Conservation (phyloP, 495 filamentous ascomycete species). For the Aspergillus conjunctus region DNA sequence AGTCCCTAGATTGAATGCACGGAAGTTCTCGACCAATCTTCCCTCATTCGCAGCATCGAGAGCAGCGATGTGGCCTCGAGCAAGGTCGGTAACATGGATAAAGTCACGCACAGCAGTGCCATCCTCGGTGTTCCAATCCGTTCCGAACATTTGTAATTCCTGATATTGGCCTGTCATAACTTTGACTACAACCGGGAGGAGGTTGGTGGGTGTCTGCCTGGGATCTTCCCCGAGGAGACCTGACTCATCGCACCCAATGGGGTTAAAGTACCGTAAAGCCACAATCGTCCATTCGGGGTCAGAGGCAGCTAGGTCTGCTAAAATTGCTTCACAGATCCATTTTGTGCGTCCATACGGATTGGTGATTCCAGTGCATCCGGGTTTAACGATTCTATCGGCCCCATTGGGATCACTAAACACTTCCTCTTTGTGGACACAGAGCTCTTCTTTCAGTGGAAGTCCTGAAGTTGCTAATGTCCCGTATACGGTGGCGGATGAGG, state of each 20-base stretch:
- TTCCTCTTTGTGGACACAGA: slow-evolving; percentile 58
- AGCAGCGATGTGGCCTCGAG: slow-evolving; percentile 64
- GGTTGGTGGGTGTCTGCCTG: slow-evolving; percentile 61
- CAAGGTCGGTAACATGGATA: slow-evolving; percentile 67
- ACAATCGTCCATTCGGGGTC: slow-evolving; percentile 64
- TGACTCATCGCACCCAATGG: slow-evolving; percentile 64
- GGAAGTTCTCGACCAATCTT: slow-evolving; percentile 46
- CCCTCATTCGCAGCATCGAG: slow-evolving; percentile 44
- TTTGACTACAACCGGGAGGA: slow-evolving; percentile 62
- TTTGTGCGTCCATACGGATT: slow-evolving; percentile 69
- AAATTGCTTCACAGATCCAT: slow-evolving; percentile 66
- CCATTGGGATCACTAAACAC: slow-evolving; percentile 35
- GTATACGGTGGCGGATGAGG: slow-evolving; percentile 67
- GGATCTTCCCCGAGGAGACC: slow-evolving; percentile 68
- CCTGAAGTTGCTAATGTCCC: slow-evolving; percentile 57
- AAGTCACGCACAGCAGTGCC: slow-evolving; percentile 61
- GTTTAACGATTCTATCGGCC: slow-evolving; percentile 32
- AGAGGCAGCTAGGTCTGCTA: slow-evolving; percentile 60
- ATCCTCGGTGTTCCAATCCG: slow-evolving; percentile 65
- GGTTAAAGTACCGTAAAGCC: slow-evolving; percentile 69
- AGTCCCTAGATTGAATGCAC: slow-evolving; percentile 56
- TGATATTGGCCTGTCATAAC: slow-evolving; percentile 58
- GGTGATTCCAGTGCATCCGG: slow-evolving; percentile 57
- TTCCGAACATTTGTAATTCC: slow-evolving; percentile 61
- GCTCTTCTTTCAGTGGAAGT: slow-evolving; percentile 58